Evolutionary conservation across 2,329 filamentous ascomycete genomes (phyloP), one percentile per base, ranked within the genome.

Genomic region (Diaporthe capsici): DNA sequence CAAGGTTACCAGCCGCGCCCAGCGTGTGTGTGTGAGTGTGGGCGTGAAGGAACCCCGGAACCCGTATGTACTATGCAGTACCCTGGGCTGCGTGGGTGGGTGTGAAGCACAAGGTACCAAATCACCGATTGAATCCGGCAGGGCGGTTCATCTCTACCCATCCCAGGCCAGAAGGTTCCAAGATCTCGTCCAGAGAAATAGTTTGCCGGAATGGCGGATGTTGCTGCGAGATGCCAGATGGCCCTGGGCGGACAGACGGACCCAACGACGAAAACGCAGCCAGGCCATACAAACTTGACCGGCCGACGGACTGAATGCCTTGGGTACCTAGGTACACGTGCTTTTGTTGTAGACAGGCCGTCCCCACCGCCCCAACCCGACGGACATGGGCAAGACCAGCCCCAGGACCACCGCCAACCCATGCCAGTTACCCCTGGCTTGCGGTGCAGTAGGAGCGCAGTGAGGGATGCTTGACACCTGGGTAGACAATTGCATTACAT

Each of bases 81-180:
- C 47, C 65, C 42, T 15, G 31, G 13, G 47, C 31, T 15, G 63
- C 10, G 31, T 68, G 65, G 44, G 65, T 28, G 65, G 49, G 47
- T 70, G 63, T 37, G 47, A 39, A 53, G 63, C 31, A 51, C 63
- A 10, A 53, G 63, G 63, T 28, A 68, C 47, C 65, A 70, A 55
- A 70, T 42, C n/a, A 42, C n/a, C 47, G 34, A 42, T 70, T 28
- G 65, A 70, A 55, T 70, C 65, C 65, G 49, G 65, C 65, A 42
- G 65, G 47, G n/a, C n/a, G 65, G 65, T 70, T 70, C 65, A 70
- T 55, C 65, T 70, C 25, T 42, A 55, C 49, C 42, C 42, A 53
- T 28, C 34, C 47, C 34, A 39, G 65, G 65, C 34, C 25, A 55
- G 65, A 39, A 70, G 65, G 65, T 70, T 31, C 65, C 65, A 55